A percentile compares a stretch with the other conserved stretches of the same genome.
These are phyloP conservation scores for Caloboletus inedulis DNA, from an alignment of 1,284 basidiomycete species.

Conservation along the genomic window DNA sequence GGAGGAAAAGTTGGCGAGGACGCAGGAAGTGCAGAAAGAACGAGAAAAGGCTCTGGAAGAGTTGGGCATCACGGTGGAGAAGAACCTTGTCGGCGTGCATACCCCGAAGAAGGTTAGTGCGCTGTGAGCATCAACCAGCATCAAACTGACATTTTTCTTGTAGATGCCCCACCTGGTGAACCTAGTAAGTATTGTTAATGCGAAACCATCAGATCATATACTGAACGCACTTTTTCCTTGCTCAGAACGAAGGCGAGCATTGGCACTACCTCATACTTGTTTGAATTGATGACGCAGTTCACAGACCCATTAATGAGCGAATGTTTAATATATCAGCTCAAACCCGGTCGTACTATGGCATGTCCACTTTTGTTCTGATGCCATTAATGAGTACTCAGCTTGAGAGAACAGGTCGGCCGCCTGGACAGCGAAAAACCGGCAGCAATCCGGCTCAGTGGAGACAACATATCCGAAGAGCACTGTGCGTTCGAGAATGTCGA, in stretches of 20 bases:
- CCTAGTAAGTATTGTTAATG: constrained; percentile 55
- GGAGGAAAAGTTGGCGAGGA: constrained; percentile 93
- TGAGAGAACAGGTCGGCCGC: constrained; percentile 63
- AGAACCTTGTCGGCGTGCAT: constrained; percentile 92
- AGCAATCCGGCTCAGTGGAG: constrained; percentile 91
- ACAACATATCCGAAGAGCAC: constrained; percentile 89
- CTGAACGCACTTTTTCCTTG: constrained; percentile 10
- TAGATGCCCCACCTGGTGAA: constrained; percentile 95
- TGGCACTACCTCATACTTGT: constrained; percentile 2
- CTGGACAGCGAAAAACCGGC: constrained; percentile 75
- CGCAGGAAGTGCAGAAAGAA: constrained; percentile 94
- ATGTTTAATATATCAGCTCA: constrained; percentile 94
- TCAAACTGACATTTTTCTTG: constrained; percentile 15
- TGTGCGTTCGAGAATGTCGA: constrained; percentile 88
- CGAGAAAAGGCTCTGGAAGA: constrained; percentile 97
- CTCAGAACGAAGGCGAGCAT: constrained; percentile 73
- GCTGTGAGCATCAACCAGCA: constrained; percentile 2
- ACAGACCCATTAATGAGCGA: constrained; percentile 86
- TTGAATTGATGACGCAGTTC: constrained; percentile 19
- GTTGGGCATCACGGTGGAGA: constrained; percentile 95
- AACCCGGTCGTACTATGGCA: constrained; percentile 80
- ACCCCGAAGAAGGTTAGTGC: constrained; percentile 89
- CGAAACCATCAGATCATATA: constrained; percentile 11
- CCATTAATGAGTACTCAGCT: constrained; percentile 16
- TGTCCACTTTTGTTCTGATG: constrained; percentile 10